Conservation (phyloP, 177 flowering plant genomes). For the Telopea speciosissima region DNA sequence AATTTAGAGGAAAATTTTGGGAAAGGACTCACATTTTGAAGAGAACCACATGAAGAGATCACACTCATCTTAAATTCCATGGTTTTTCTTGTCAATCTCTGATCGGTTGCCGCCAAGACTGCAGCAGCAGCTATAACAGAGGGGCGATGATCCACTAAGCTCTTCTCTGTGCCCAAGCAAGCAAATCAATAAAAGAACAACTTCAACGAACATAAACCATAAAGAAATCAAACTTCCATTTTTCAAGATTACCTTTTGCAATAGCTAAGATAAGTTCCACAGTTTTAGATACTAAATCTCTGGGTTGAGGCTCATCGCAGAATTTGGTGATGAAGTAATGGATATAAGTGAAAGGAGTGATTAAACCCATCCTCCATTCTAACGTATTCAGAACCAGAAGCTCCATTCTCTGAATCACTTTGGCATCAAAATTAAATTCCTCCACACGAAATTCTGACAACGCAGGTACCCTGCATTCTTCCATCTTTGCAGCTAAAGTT, state of each 20-base stretch:
- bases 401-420: conserved; percentile 59
- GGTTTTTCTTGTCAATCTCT: conserved; percentile 26
- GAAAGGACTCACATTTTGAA: conserved; percentile 45
- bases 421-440: conserved; percentile 37
- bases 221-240: background rate
- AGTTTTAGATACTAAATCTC: conserved; percentile 27
- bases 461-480: conserved; percentile 42
- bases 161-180: conserved; percentile 37
- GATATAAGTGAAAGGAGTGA: conserved; percentile 62
- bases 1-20: background rate
- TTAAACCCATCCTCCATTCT: conserved; percentile 56
- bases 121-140: conserved; percentile 66
- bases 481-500: conserved; percentile 82
- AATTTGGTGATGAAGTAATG: conserved; percentile 45
- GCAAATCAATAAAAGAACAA: background rate
- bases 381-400: conserved; percentile 45
- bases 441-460: conserved; percentile 39
- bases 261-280: conserved; percentile 32
- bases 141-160: conserved; percentile 40
- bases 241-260: conserved; percentile 38
- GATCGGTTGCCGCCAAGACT: conserved; percentile 43
- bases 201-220: background rate
- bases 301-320: conserved; percentile 15
- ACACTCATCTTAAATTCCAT: conserved; percentile 39
- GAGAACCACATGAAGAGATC: conserved; percentile 31